Evolutionary conservation across 78 protist genomes (phyloP).

Genomic region (Creolimax fragrantissima): DNA sequence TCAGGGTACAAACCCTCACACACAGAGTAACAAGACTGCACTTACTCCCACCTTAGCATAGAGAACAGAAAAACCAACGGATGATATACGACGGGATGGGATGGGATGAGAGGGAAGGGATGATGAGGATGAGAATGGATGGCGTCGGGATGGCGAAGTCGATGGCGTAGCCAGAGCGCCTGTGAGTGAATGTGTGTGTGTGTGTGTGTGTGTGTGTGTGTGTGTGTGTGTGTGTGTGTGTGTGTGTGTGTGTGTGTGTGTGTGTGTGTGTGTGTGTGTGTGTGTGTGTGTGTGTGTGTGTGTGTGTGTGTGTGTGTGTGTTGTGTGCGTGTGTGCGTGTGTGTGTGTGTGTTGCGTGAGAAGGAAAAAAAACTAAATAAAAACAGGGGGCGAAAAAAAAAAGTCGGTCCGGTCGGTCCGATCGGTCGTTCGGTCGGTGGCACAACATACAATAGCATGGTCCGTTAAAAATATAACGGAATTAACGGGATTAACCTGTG

Average conservation of each 20-base stretch:
- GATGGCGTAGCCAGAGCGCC: not conserved
- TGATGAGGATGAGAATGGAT: not conserved
- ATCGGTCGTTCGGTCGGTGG: too few relatives aligned
- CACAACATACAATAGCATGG: too few relatives aligned
- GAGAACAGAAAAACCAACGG: not conserved
- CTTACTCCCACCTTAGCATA: too few relatives aligned
- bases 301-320: not conserved
- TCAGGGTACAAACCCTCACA: not conserved
- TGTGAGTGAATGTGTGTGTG: not conserved
- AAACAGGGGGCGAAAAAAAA: too few relatives aligned
- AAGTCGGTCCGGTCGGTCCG: too few relatives aligned
- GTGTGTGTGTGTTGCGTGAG: too few relatives aligned
- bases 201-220: not conserved
- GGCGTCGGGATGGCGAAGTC: not conserved
- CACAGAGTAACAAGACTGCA: too few relatives aligned
- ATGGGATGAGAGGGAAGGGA: not conserved
- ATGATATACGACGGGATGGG: not conserved
- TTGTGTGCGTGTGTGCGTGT: not conserved
- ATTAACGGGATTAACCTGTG: too few relatives aligned
- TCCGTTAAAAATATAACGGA: too few relatives aligned
- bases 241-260: not conserved
- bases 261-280: not conserved
- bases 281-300: not conserved
- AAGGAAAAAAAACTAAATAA: too few relatives aligned
- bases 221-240: not conserved